phyloP scores from a whole-genome alignment of 495 filamentous ascomycete genomes.

The Podospora pseudoanserina region DNA sequence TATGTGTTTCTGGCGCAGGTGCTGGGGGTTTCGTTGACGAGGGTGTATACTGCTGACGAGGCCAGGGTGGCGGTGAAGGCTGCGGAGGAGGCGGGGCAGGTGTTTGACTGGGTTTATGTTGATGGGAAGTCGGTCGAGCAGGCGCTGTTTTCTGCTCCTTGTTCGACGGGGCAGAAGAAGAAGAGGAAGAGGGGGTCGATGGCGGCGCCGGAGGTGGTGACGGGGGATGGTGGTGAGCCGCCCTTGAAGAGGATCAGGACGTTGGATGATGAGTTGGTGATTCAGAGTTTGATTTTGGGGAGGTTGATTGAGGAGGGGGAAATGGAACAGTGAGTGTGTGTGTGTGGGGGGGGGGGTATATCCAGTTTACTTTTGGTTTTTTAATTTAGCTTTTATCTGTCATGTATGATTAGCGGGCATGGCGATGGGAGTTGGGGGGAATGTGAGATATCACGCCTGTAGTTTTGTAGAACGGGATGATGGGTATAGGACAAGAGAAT shows the following conservation, averaged over 20 bases:
- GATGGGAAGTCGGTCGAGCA: slow-evolving; percentile 46
- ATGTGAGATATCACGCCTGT: not conserved
- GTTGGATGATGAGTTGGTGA: slow-evolving; percentile 81
- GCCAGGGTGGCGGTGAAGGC: slow-evolving; percentile 55
- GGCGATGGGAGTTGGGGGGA: not conserved
- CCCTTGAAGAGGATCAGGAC: slow-evolving; percentile 50
- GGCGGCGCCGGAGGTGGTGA: slow-evolving; percentile 12
- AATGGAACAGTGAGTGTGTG: slow-evolving; percentile 27
- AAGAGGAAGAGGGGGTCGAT: slow-evolving; percentile 46
- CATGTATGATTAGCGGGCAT: not conserved
- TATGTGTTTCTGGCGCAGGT: slow-evolving; percentile 72
- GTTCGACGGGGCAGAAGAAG: slow-evolving; percentile 20
- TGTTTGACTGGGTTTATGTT: slow-evolving; percentile 79
- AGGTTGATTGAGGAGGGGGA: slow-evolving; percentile 63
- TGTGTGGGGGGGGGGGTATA: too few species aligned
- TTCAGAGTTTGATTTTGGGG: slow-evolving; percentile 90
- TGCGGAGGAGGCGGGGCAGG: slow-evolving; percentile 42
- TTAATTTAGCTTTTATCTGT: not conserved
- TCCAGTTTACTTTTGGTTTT: too few species aligned
- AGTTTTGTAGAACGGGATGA: not conserved
- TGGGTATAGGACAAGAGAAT: not conserved
- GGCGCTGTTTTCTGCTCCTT: slow-evolving; percentile 26
- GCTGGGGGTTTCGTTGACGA: slow-evolving; percentile 66
- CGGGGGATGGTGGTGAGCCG: slow-evolving; percentile 16
- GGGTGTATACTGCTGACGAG: slow-evolving; percentile 61